Base-by-base conservation (phyloP, 2,329 filamentous ascomycete species). In the Fusarium temperatum region DNA sequence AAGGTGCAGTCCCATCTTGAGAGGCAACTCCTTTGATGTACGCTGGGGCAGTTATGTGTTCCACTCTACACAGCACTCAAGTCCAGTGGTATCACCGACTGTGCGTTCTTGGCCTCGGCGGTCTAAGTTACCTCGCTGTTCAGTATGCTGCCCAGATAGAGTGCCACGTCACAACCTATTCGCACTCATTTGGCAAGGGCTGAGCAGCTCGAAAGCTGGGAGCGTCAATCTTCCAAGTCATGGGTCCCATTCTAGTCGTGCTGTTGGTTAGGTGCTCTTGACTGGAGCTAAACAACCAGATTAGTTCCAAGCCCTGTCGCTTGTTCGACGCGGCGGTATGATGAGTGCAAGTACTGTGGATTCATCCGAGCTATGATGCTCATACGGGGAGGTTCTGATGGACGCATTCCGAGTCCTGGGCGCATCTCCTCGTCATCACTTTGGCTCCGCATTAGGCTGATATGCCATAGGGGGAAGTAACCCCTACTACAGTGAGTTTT, bases 251-350 rank as follows among this genome's bases (percentile, higher is more conserved):
- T 12, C 14, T 6, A 17, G 10, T n/a, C 20, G 1, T 17, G 28
- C 28, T n/a, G 47, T n/a, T n/a, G 11, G 9, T 9, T 9, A 3
- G 3, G 3, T 17, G 9, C 20, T n/a, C 2, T 30, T 30, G 14
- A n/a, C 5, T 13, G 20, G 26, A 1, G 20, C 14, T 30, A 2
- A 30, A 1, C 14, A 3, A 12, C 7, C 14, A 15, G 10, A 48
- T 8, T 30, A 7, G 14, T 6, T 10, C 7, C 26, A 48, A 8
- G 9, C 2, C 0, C 3, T 13, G 1, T 18, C 15, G 20, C 47
- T 50, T 5, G 22, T 50, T 13, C 28, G 28, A n/a, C 0, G 15
- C 7, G 14, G 14, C 1, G 28, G 15, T 2, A 7, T 32, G 28
- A n/a, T 50, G 2, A 32, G 14, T 5, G 3, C 11, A 3, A 0